Evolutionary conservation across 176 grass and related monocot species (phyloP), one percentile per base, ranked within the genome.

Genomic region (Phoenix roebelenii): DNA sequence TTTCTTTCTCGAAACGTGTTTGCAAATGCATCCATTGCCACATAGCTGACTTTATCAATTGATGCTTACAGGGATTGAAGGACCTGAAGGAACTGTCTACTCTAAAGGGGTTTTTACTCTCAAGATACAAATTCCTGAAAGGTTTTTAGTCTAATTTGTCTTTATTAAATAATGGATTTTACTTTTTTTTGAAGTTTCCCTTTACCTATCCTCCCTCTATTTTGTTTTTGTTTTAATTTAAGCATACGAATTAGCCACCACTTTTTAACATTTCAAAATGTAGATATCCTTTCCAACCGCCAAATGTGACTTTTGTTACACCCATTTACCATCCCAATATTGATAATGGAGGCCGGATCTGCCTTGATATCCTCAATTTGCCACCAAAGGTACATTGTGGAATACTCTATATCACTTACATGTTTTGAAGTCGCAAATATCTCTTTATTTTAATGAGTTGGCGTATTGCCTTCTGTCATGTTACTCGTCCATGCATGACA

Each of bases 251-350:
- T 44, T 7, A 44, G 6, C 10, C 35, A 44, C 35, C 9, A 44
- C 35, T 14, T 44, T 44, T 44, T 44, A 44, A 44, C 7, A 6
- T 73, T 62, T 67, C 12, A n/a, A 61, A 30, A 76, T 64, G 72
- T 72, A 87, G 91, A 63, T 96, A 96, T 77, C 91, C 91, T 64
- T 95, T 95, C 74, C 86, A 90, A 25, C 86, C 91, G 55, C 91
- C 83, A 1, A 90, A 84, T 69, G 80, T 95, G 50, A 95, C 83
- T 17, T 95, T 95, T 77, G 44, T 79, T 74, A 95, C 86, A 52
- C 91, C 86, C 52, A 90, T 95, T 69, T 95, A 90, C 59, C 86
- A 95, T 77, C 91, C 91, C 32, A 95, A 90, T 65, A 95, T 95
- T n/a, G 91, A 95, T 67, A 90, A 82, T 49, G 91, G 83, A 73